Percentiles rank a stretch among this genome's conserved stretches.
Conservation (phyloP, 139 green algal genomes). For the Zygnema circumcarinatum region DNA sequence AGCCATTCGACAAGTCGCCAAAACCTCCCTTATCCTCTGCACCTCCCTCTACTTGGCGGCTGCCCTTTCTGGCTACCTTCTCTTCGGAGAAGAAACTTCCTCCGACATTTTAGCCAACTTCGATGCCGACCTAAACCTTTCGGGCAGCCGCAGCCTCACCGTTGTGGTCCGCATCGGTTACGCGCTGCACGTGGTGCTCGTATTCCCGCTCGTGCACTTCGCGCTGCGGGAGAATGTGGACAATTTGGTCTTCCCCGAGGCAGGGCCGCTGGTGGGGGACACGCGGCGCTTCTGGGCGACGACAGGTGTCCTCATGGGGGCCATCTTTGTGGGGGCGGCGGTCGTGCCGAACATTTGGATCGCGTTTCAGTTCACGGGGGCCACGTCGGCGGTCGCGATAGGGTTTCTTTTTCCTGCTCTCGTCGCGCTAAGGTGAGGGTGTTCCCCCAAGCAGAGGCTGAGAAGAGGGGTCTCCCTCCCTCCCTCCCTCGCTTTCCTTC, state of each 20-base stretch:
- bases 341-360: constrained; percentile 55
- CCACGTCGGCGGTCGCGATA: constrained; percentile 35
- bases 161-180: constrained; percentile 42
- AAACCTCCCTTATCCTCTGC: constrained; percentile 28
- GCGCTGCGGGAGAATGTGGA: constrained; percentile 28
- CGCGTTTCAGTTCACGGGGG: constrained; percentile 43
- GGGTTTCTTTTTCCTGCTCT: constrained; percentile 37
- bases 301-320: constrained; percentile 24
- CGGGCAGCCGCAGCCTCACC: background rate
- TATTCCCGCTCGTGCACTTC: constrained; percentile 44
- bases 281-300: constrained; percentile 2
- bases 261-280: constrained; percentile 6
- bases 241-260: constrained; percentile 24
- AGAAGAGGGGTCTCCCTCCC: background rate
- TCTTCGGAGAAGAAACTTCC: constrained; percentile 36
- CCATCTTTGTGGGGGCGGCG: background rate
- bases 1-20: constrained; percentile 15
- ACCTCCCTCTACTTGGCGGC: constrained; percentile 36
- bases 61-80: constrained; percentile 37
- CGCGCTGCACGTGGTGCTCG: constrained; percentile 43
- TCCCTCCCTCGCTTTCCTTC: background rate
- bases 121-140: background rate
- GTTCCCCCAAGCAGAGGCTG: background rate
- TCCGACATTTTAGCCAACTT: constrained; percentile 47
- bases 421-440: background rate